A percentile compares a stretch with the other conserved stretches of the same genome.
Conservation (phyloP, 1,284 basidiomycete species). For the Phellopilus nigrolimitatus region DNA sequence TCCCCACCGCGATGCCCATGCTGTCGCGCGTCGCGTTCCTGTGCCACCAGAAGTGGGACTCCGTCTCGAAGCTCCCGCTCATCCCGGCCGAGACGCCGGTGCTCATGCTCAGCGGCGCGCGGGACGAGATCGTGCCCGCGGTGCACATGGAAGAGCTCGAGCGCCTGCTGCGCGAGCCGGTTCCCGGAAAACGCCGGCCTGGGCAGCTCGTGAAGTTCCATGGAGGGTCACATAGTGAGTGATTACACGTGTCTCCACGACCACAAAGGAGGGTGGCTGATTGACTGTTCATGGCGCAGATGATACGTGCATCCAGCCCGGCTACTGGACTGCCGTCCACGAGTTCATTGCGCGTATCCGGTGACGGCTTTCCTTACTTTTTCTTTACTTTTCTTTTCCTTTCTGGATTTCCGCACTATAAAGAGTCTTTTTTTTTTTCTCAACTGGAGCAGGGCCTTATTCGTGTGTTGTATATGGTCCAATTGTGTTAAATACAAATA, state of each 20-base stretch:
- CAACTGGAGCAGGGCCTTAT: background rate
- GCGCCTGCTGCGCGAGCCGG: constrained; percentile 41
- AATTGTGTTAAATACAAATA: no score
- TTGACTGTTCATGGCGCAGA: constrained; percentile 36
- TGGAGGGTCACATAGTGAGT: constrained; percentile 67
- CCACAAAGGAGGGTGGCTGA: background rate
- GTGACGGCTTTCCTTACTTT: background rate
- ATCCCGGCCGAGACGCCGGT: constrained; percentile 74
- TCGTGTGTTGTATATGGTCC: no score
- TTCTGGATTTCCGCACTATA: background rate
- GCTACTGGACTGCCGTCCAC: constrained; percentile 60
- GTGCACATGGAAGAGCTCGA: constrained; percentile 75
- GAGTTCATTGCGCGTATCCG: constrained; percentile 46
- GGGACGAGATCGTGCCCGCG: constrained; percentile 83
- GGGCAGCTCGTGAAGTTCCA: constrained; percentile 60
- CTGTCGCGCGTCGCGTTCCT: constrained; percentile 77
- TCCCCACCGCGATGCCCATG: constrained; percentile 78
- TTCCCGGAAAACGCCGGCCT: constrained; percentile 38
- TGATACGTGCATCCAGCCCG: constrained; percentile 63
- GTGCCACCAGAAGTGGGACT: constrained; percentile 91
- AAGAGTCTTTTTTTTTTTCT: background rate
- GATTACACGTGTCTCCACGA: background rate
- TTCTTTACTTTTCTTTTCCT: background rate
- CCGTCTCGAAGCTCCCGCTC: constrained; percentile 60
- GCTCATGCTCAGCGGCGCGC: constrained; percentile 79